Conservation (phyloP, 176 grass and related monocot genomes). For the Carex pumila region DNA sequence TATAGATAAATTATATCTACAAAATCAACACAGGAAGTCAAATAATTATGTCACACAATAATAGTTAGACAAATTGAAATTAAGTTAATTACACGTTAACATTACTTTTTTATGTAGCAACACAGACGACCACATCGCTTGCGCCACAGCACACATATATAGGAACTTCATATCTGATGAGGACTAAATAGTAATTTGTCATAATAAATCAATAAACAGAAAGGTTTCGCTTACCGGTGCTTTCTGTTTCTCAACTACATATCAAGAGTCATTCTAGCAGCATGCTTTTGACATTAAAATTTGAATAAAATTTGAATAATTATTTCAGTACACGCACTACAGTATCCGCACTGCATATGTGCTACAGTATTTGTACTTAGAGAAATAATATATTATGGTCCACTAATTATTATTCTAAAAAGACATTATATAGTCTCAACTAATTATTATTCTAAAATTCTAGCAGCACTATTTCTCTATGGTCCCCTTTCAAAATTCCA, state of each 20-base stretch:
- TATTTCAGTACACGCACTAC: too few species aligned
- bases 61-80: background rate
- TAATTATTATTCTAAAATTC: too few species aligned
- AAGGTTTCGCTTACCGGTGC: background rate
- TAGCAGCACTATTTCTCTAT: too few species aligned
- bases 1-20: background rate
- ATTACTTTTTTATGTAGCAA: background rate
- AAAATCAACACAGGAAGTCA: background rate
- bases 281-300: background rate
- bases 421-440: too few species aligned
- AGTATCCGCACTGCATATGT: too few species aligned
- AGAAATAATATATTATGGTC: too few species aligned
- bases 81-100: too few species aligned
- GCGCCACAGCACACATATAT: background rate
- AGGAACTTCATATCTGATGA: background rate
- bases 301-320: too few species aligned
- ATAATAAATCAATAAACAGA: background rate
- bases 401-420: too few species aligned
- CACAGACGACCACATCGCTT: background rate
- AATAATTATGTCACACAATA: background rate
- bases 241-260: background rate
- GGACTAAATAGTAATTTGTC: background rate
- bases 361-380: too few species aligned
- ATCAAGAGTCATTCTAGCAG: background rate
- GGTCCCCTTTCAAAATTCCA: too few species aligned